Evolutionary conservation across 2,329 filamentous ascomycete genomes (phyloP), one percentile per base, ranked within the genome.

Genomic region (Metarhizium anisopliae): DNA sequence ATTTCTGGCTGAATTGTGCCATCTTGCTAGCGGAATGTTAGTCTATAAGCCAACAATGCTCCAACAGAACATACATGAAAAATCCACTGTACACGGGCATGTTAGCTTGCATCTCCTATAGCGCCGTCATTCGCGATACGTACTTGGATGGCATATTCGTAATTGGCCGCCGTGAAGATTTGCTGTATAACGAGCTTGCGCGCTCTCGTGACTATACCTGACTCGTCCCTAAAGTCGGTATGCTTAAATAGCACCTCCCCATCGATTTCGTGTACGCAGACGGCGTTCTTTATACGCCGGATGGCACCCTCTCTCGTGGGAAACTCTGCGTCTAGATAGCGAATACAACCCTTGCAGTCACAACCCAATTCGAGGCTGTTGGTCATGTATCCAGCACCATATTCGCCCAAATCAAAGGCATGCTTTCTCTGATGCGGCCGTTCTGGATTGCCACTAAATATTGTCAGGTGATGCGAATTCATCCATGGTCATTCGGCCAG

Each of bases 261-360:
- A 61, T 96, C 92, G 73, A 96, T 92, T 70, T 96, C 92, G 72
- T 96, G 92, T 61, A 96, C 92, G 70, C 92, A 96, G 62, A 96
- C 87, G 42, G 92, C 92, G 66, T 96, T 96, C 77, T 95, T 93
- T 75, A 96, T 90, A 1, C 85, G 87, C 4, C 85, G 84, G 32
- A 88, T 77, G n/a, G 82, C 80, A 29, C 92, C 92, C 4, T 84
- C 82, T 14, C 84, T 80, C 57, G 90, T 90, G 45, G 92, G 87
- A 67, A 96, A 94, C 11, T 87, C 82, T 2, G 90, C 90, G 64
- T 95, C 90, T 70, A 96, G 84, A 69, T 96, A 96, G 70, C 94
- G 89, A 64, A 96, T 96, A 0, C 85, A 83, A 14, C 90, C 90
- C 72, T 95, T 94, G 79, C 90, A 95, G 71, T 93, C 89, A 64